These are phyloP conservation scores for Leccinum solheimii DNA, from an alignment of 1,284 basidiomycete genomes.

Conservation along the genomic window DNA sequence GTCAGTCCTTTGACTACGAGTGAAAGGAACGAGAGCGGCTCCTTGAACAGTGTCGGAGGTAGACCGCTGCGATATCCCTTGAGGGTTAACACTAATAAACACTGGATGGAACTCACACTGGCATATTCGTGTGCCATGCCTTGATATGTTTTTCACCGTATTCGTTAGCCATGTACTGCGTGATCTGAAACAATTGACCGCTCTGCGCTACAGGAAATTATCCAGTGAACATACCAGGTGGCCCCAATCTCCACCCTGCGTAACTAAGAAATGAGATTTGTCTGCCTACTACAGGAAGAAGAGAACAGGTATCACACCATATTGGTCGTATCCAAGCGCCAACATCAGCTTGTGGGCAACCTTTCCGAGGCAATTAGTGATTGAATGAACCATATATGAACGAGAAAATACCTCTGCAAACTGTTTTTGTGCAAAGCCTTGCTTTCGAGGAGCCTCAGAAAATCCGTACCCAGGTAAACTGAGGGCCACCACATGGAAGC, in stretches of 20 bases:
- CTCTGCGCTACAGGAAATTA: neutral
- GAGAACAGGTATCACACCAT: no score
- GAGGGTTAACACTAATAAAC: neutral
- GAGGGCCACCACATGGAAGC: slow-evolving; percentile 56
- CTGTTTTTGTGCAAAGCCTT: slow-evolving; percentile 36
- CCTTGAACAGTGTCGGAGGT: slow-evolving; percentile 26
- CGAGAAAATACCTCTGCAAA: slow-evolving; percentile 41
- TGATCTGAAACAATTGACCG: neutral
- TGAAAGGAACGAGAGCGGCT: slow-evolving; percentile 33
- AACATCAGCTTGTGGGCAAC: no score
- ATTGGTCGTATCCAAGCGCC: no score
- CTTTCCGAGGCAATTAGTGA: no score
- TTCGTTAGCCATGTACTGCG: slow-evolving; percentile 37
- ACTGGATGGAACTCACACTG: slow-evolving; percentile 31
- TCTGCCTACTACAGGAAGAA: no score
- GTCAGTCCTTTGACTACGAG: slow-evolving; percentile 35
- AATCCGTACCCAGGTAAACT: slow-evolving; percentile 57
- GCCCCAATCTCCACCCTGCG: slow-evolving; percentile 57
- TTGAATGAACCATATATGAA: no score
- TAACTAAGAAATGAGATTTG: slow-evolving; percentile 34
- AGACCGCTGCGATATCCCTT: slow-evolving; percentile 18
- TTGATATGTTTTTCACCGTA: slow-evolving; percentile 45
- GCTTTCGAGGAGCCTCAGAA: slow-evolving; percentile 42
- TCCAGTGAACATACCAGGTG: slow-evolving; percentile 31
- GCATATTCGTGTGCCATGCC: slow-evolving; percentile 49